A percentile compares a stretch with the other conserved stretches of the same genome.
Conservation (phyloP, 1,284 basidiomycete species). For the Fomitopsis betulina region DNA sequence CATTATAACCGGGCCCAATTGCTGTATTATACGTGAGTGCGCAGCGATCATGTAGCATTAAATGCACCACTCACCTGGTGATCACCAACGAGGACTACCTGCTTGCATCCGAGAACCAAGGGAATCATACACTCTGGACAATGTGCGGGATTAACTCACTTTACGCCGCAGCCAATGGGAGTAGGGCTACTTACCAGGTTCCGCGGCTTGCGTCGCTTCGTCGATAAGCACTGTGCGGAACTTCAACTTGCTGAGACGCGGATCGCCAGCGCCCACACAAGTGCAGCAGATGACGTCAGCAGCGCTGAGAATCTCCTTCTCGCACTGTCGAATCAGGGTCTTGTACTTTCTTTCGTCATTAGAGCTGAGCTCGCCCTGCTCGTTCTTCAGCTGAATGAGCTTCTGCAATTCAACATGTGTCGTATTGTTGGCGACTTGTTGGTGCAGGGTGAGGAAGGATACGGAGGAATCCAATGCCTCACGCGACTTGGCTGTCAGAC, state of each 20-base stretch:
- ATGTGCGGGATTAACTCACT: constrained; percentile 9
- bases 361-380: constrained; percentile 94
- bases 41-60: background rate
- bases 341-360: constrained; percentile 98
- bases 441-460: constrained; percentile 91
- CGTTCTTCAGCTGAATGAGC: constrained; percentile 95
- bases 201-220: constrained; percentile 97
- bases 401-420: constrained; percentile 95
- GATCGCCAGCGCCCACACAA: constrained; percentile 97
- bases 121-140: constrained; percentile 96
- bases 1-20: constrained; percentile 99
- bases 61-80: constrained; percentile 58
- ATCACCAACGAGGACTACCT: constrained; percentile 97
- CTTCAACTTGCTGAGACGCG: constrained; percentile 92
- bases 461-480: constrained; percentile 96
- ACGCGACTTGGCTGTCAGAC: constrained; percentile 95
- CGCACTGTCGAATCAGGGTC: constrained; percentile 89
- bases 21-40: constrained; percentile 38
- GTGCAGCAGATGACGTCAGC: constrained; percentile 99
- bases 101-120: constrained; percentile 96
- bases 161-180: constrained; percentile 2
- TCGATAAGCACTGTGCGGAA: constrained; percentile 98
- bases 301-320: constrained; percentile 93
- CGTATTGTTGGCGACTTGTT: constrained; percentile 95
- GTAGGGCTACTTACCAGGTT: constrained; percentile 68